Base-by-base conservation (phyloP, 169 alveolate species). In the Cryptosporidium parvum region DNA sequence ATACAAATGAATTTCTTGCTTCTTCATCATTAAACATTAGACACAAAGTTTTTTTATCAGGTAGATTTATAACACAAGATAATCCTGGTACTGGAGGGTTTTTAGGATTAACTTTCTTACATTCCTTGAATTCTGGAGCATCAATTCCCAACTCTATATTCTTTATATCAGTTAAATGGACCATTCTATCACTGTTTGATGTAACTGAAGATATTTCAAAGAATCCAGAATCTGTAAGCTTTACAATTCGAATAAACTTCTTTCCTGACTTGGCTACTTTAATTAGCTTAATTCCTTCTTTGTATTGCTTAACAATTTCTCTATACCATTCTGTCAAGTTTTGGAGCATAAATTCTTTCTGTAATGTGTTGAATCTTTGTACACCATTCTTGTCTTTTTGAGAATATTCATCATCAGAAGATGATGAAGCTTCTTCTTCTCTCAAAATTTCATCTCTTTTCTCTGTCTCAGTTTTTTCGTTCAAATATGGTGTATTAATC, bases 191-290 rank as follows among this genome's bases (percentile, higher is more conserved):
- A 51, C 68, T 80, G 9, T 80, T 80, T 3, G 89, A 80, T 16
- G 89, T 67, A n/a, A 80, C 89, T 9, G 89, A 80, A 5, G 89
- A 80, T 4, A 80, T 80, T 16, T 80, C 89, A 65, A 80, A 80
- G 51, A 80, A 80, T 3, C 89, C 94, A 70, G 85, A 51, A 48
- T 91, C 94, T 33, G 89, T 91, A 10, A 92, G 45, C 18, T 84
- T 85, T 12, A 92, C 87, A 37, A 91, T 73, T 23, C 94, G 68
- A 9, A 92, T 92, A 69, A 92, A 92, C 67, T 92, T 92, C 67
- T 85, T 70, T 21, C 94, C 94, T 53, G 91, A 52, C 4, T 85
- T 72, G 42, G 92, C 84, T 37, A 92, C 94, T 26, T 92, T 92
- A 39, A 92, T 86, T 21, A 92, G 70, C 65, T 92, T 92, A 29